Evolutionary conservation across 805 yeast genomes (phyloP).

Genomic region (Dipodascus albidus): DNA sequence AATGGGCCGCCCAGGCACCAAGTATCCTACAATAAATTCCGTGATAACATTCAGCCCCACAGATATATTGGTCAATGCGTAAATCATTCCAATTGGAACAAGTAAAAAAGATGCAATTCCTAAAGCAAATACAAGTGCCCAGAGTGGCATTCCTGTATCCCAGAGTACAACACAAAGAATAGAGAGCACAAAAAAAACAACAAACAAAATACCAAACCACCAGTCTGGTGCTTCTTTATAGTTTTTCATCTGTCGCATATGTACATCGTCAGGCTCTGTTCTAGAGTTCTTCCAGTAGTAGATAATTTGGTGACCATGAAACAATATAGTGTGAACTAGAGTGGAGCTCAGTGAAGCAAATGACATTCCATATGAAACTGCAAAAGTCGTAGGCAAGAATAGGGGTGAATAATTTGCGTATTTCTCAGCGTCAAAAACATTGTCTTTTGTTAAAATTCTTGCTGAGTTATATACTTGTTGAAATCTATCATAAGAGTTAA

Average conservation of each 20-base stretch:
- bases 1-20: conserved; percentile 48
- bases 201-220: conserved; percentile 42
- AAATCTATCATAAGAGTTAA: conserved; percentile 40
- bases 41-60: conserved; percentile 52
- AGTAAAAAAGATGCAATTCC: conserved; percentile 41
- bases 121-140: conserved; percentile 49
- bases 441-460: conserved; percentile 33
- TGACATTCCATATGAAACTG: conserved; percentile 48
- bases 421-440: conserved; percentile 33
- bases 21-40: conserved; percentile 54
- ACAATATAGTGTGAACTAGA: conserved; percentile 43
- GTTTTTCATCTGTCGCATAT: conserved; percentile 41
- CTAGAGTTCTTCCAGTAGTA: conserved; percentile 34
- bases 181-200: conserved; percentile 36
- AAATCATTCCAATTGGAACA: conserved; percentile 50
- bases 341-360: conserved; percentile 57
- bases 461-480: conserved; percentile 39
- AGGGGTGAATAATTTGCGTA: conserved; percentile 55
- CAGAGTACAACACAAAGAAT: conserved; percentile 30
- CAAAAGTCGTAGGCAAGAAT: conserved; percentile 45
- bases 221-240: conserved; percentile 55
- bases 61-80: conserved; percentile 48
- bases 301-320: conserved; percentile 46
- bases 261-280: conserved; percentile 37
- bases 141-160: conserved; percentile 42